A percentile compares a stretch with the other conserved stretches of the same genome.
These are phyloP conservation scores for Salix purpurea DNA, from an alignment of 345 rosid genomes.

Conservation along the genomic window DNA sequence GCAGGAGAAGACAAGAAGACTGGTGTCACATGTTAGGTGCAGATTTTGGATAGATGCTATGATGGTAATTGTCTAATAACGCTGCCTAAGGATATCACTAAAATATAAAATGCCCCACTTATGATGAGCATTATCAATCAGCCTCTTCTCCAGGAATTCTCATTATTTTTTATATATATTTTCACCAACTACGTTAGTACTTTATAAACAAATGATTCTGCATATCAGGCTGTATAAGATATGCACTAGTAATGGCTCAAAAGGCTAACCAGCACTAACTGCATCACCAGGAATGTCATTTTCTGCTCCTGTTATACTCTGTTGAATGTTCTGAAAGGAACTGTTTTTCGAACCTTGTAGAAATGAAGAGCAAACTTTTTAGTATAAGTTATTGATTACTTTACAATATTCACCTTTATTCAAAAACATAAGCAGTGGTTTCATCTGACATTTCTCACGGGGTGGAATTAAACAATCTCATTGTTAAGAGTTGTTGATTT, in stretches of 20 bases:
- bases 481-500: not conserved
- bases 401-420: not conserved
- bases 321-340: not conserved
- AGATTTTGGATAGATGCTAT: not conserved
- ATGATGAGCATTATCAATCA: not conserved
- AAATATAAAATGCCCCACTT: not conserved
- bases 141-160: not conserved
- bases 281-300: not conserved
- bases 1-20: not conserved
- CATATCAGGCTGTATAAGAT: not conserved
- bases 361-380: conserved; percentile 8
- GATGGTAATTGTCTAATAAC: not conserved
- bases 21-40: not conserved
- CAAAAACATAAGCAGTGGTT: not conserved
- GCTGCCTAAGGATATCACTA: not conserved
- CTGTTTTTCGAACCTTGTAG: not conserved
- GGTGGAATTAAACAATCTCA: not conserved
- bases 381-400: not conserved
- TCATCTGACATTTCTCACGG: not conserved
- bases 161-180: not conserved
- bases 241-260: not conserved
- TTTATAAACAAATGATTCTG: not conserved
- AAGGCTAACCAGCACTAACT: not conserved
- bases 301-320: not conserved
- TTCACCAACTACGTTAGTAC: not conserved